Base-by-base conservation (phyloP, 108 stramenopile genomes). In the Skeletonema grethae region DNA sequence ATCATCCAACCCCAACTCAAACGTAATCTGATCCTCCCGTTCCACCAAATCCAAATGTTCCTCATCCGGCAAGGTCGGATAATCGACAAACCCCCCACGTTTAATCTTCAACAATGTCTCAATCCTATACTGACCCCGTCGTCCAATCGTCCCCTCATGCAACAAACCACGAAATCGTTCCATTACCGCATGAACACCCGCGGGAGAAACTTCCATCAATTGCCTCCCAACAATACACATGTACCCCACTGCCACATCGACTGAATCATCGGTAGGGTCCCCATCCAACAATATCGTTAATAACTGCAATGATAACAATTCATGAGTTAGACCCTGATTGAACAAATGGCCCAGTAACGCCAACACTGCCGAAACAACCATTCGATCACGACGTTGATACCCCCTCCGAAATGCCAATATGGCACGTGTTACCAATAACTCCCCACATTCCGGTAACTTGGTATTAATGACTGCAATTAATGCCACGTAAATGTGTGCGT, bases 41-140 rank as follows among this genome's bases (percentile, higher is more conserved):
- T 99, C 99, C 22, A 99, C 98, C 64, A 99, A 74, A 86, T 99
- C 99, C 79, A 99, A 84, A 62, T 97, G 84, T 12, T 92, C 84
- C 11, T 72, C 60, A 18, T 93, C 61, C 3, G 93, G 86, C 10
- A 96, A 83, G 5, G 85, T 86, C 10, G 93, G 92, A 78, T 85
- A 94, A 34, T 97, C 96, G 29, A 66, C 66, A 66, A 99, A 99
- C 1, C 88, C 91, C 28, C 77, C 80, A 73, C 95, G 96, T 45
- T 93, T 87, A 56, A 90, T 73, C 32, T 90, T 90, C 55, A 99
- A 82, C 43, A 99, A 73, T 7, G 84, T 68, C 72, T 99, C 97
- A 60, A 99, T 92, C 38, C 94, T 90, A 76, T 96, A 97, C 69
- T 97, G 96, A 34, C 97, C 97, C 20, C 97, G 84, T 46, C 93